phyloP scores from a whole-genome alignment of 495 filamentous ascomycete species.

The Daldinia loculata region DNA sequence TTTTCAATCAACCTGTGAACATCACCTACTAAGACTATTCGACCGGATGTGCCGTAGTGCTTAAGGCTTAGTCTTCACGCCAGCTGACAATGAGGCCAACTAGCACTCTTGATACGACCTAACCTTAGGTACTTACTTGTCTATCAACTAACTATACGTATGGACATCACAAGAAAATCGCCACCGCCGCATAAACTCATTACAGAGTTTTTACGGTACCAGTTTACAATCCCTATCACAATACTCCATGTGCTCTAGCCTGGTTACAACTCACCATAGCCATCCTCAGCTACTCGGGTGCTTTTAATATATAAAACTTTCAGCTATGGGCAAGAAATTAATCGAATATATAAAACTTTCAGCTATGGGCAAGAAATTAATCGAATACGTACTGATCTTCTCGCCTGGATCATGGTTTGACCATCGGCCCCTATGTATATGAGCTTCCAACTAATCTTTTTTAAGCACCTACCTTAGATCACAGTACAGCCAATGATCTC shows the following conservation, averaged over 20 bases:
- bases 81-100: constrained; percentile 40
- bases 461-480: neutral
- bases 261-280: neutral
- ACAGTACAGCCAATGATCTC: neutral
- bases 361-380: constrained; percentile 1
- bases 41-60: neutral
- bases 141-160: neutral
- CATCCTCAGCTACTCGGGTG: neutral
- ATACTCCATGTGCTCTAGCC: neutral
- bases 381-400: neutral
- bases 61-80: neutral
- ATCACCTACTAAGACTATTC: constrained; percentile 2
- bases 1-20: neutral
- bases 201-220: neutral
- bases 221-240: neutral
- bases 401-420: neutral
- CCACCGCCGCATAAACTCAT: neutral
- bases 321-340: constrained; percentile 1
- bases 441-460: neutral
- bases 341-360: constrained; percentile 2
- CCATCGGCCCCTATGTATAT: neutral
- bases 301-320: neutral
- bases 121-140: neutral
- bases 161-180: neutral
- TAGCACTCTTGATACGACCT: constrained; percentile 5